Evolutionary conservation across 1,284 basidiomycete species (phyloP).

Genomic region (Ustilago xerochloae): DNA sequence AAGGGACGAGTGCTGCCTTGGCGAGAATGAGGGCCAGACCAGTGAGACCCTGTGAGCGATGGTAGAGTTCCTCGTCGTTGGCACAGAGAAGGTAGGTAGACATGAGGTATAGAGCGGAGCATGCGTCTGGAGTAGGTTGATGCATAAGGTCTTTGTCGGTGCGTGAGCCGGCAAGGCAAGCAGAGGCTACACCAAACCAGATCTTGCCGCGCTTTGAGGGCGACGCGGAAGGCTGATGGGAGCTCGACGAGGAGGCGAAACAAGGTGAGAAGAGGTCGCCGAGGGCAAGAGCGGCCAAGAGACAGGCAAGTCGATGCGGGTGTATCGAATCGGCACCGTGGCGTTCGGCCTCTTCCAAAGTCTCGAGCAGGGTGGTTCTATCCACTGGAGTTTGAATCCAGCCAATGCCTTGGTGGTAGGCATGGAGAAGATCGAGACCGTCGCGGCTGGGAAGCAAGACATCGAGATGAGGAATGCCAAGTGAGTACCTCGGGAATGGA

Average conservation of each 20-base stretch:
- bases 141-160: constrained; percentile 14
- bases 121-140: constrained; percentile 32
- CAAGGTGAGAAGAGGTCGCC: constrained; percentile 24
- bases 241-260: constrained; percentile 4
- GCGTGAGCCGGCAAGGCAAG: constrained; percentile 22
- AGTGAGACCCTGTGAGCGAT: constrained; percentile 21
- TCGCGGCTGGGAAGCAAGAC: constrained; percentile 21
- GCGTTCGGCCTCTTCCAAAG: constrained; percentile 27
- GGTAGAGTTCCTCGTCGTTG: constrained; percentile 25
- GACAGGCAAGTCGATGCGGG: constrained; percentile 35
- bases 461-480: constrained; percentile 30
- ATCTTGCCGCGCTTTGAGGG: constrained; percentile 15
- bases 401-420: constrained; percentile 32
- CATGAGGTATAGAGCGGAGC: constrained; percentile 42
- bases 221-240: not conserved
- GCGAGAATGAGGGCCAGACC: constrained; percentile 29
- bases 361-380: constrained; percentile 26
- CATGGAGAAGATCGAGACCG: constrained; percentile 26
- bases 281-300: constrained; percentile 32
- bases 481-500: constrained; percentile 22
- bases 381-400: constrained; percentile 35
- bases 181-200: constrained; percentile 35
- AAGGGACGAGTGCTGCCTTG: constrained; percentile 17
- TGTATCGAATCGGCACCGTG: constrained; percentile 34
- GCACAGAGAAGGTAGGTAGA: constrained; percentile 26